phyloP scores from a whole-genome alignment of 176 grass and related monocot species.

The Olyra latifolia region DNA sequence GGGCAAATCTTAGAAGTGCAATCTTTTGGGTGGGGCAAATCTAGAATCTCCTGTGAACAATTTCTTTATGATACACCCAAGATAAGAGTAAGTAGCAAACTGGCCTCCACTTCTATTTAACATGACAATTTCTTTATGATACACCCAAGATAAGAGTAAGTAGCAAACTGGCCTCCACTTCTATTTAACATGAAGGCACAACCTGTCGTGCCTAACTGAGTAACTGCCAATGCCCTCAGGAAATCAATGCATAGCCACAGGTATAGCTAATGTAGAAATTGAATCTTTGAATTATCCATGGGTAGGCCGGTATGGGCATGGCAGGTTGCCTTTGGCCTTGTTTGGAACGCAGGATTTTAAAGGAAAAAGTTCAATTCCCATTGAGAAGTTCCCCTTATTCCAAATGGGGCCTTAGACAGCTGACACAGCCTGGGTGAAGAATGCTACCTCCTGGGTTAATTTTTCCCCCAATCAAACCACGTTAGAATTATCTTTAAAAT shows the following conservation, averaged over 20 bases:
- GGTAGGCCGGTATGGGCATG: background rate
- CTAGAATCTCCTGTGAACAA: too few relatives aligned
- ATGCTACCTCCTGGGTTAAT: background rate
- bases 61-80: background rate
- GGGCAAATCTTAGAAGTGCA: too few relatives aligned
- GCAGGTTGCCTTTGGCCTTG: slow-evolving; percentile 12
- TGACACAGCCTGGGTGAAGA: background rate
- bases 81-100: slow-evolving; percentile 3
- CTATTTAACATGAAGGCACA: slow-evolving; percentile 17
- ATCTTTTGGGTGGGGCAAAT: too few relatives aligned
- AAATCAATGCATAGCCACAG: slow-evolving; percentile 6
- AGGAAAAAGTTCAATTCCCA: too few relatives aligned
- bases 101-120: background rate
- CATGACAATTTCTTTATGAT: background rate
- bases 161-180: background rate
- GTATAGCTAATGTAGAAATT: slow-evolving; percentile 3
- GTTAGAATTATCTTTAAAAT: background rate
- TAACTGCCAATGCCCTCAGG: background rate
- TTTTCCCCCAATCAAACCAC: background rate
- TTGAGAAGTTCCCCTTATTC: too few relatives aligned
- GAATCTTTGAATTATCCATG: background rate
- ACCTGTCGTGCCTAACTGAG: too few relatives aligned
- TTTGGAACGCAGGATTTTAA: too few relatives aligned
- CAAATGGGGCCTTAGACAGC: slow-evolving; percentile 15
- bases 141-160: background rate